Conservation (phyloP, 1,284 basidiomycete genomes). For the Tausonia pullulans region DNA sequence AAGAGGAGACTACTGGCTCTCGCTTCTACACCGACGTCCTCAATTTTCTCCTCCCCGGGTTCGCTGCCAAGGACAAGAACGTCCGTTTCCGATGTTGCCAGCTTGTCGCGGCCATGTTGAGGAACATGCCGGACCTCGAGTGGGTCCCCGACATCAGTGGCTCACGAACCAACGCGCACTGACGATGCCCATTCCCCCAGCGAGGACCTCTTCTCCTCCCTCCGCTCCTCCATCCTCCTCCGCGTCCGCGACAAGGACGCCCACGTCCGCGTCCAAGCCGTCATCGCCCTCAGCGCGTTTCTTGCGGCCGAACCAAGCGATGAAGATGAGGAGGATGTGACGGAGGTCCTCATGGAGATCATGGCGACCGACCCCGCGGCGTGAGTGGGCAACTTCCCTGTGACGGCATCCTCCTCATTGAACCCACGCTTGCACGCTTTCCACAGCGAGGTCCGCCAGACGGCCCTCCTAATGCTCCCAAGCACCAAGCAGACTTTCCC, state of each 20-base stretch:
- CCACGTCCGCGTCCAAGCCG: slow-evolving; percentile 69
- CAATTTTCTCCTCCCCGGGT: slow-evolving; percentile 69
- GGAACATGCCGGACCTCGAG: slow-evolving; percentile 74
- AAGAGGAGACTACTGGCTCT: slow-evolving; percentile 57
- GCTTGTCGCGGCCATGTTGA: slow-evolving; percentile 67
- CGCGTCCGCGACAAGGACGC: slow-evolving; percentile 78
- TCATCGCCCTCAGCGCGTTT: slow-evolving; percentile 73
- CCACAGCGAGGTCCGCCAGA: slow-evolving; percentile 75
- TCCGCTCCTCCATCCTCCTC: slow-evolving; percentile 60
- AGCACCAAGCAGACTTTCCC: slow-evolving; percentile 51
- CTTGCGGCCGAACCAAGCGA: slow-evolving; percentile 58
- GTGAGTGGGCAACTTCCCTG: slow-evolving; percentile 40
- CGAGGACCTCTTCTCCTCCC: slow-evolving; percentile 63
- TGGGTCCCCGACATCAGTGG: slow-evolving; percentile 34
- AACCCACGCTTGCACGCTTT: not conserved
- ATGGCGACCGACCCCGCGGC: slow-evolving; percentile 64
- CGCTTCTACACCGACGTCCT: slow-evolving; percentile 65
- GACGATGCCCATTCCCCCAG: slow-evolving; percentile 35
- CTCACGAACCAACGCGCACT: too few relatives aligned
- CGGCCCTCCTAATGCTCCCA: slow-evolving; percentile 69
- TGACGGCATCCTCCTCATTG: not conserved
- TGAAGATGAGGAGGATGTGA: slow-evolving; percentile 52
- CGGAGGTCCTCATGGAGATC: slow-evolving; percentile 60
- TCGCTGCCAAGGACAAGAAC: slow-evolving; percentile 79
- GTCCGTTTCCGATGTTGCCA: slow-evolving; percentile 71